Evolutionary conservation across 305 asterid genomes (phyloP).

Genomic region (Solanum aculeatissimum): DNA sequence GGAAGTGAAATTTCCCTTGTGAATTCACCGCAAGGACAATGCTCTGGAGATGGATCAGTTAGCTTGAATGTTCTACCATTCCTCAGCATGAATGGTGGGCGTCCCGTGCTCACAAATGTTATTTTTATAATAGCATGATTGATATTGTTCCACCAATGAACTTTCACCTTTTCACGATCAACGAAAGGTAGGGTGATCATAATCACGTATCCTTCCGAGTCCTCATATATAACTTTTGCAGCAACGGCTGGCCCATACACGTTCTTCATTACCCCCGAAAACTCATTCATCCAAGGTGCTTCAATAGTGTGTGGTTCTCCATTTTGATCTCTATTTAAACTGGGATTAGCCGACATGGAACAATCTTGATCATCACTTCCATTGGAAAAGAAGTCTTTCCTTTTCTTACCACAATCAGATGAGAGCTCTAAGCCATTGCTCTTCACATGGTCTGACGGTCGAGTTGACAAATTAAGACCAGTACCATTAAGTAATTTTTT

Average conservation of each 20-base stretch:
- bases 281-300: constrained; percentile 3
- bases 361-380: constrained; percentile 3
- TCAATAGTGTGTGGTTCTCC: background rate
- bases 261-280: constrained; percentile 8
- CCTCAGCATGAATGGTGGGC: constrained; percentile 3
- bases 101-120: background rate
- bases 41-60: constrained; percentile 10
- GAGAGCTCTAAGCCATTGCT: background rate
- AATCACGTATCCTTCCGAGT: constrained; percentile 1
- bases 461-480: constrained; percentile 7
- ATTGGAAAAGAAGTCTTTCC: constrained; percentile 4
- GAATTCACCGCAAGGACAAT: constrained; percentile 6
- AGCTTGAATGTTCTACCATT: constrained; percentile 7
- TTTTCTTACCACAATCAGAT: constrained; percentile 2
- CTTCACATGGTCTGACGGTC: background rate
- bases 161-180: constrained; percentile 10
- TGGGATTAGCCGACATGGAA: background rate
- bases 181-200: constrained; percentile 5
- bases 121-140: background rate
- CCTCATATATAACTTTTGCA: constrained; percentile 8
- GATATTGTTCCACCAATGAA: constrained; percentile 11
- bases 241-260: constrained; percentile 2
- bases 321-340: background rate
- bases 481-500: constrained; percentile 2
- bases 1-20: constrained; percentile 8